Percentiles rank a stretch among this genome's conserved stretches.
These are phyloP conservation scores for Hortiboletus flavorubellus DNA, from an alignment of 768 basidiomycete genomes.

Conservation along the genomic window DNA sequence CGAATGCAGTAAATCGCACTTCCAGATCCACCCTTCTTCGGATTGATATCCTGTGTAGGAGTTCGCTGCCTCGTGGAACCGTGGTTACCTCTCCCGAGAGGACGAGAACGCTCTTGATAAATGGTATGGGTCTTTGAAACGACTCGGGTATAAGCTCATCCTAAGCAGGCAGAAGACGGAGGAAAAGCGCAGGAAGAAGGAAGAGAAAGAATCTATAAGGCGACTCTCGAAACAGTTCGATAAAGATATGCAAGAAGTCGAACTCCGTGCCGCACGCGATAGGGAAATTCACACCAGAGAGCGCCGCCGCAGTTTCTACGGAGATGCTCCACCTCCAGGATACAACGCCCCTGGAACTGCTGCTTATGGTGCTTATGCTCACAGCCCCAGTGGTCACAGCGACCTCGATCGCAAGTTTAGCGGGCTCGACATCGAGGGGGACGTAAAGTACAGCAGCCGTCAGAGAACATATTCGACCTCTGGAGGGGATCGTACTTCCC, in stretches of 20 bases:
- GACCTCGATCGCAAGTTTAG: constrained; percentile 41
- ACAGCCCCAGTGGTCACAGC: constrained; percentile 22
- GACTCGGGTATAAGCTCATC: constrained; percentile 12
- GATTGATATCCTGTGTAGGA: constrained; percentile 39
- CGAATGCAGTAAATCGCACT: constrained; percentile 44
- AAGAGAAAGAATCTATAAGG: constrained; percentile 41
- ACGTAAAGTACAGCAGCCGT: constrained; percentile 31
- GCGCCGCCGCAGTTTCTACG: constrained; percentile 54
- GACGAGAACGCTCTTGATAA: constrained; percentile 43
- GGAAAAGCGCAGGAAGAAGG: constrained; percentile 52
- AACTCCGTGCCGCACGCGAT: constrained; percentile 57
- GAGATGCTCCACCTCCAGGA: constrained; percentile 32
- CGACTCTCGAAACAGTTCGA: constrained; percentile 38
- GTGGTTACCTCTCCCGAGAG: constrained; percentile 37
- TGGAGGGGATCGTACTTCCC: constrained; percentile 32
- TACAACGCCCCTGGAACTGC: constrained; percentile 23
- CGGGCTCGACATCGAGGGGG: constrained; percentile 32
- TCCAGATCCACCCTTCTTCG: constrained; percentile 1
- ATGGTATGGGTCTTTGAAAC: constrained; percentile 37
- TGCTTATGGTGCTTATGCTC: constrained; percentile 21
- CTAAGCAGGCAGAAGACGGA: constrained; percentile 45
- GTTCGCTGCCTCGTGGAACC: constrained; percentile 55
- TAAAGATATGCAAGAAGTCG: constrained; percentile 47
- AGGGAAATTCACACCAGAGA: constrained; percentile 48
- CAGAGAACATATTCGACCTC: constrained; percentile 46